Conservation (phyloP, 176 grass and related monocot genomes). For the Areca catechu region DNA sequence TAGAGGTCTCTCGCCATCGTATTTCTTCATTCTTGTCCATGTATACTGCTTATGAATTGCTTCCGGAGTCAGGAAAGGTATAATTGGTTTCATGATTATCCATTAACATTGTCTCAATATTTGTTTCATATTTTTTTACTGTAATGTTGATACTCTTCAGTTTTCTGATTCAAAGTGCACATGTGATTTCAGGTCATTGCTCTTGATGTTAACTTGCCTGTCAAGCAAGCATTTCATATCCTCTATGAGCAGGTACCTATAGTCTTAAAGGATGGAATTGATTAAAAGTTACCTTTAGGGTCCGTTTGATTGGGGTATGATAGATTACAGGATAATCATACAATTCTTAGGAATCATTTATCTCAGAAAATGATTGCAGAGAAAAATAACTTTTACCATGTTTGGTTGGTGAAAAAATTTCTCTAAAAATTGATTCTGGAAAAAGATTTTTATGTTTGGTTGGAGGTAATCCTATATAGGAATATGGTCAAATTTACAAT, state of each 20-base stretch:
- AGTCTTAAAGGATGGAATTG: background rate
- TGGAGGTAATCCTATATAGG: too few relatives aligned
- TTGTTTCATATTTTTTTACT: too few relatives aligned
- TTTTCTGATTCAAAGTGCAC: background rate
- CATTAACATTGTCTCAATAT: too few relatives aligned
- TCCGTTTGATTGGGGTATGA: too few relatives aligned
- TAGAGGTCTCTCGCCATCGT: background rate
- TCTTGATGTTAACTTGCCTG: slow-evolving; percentile 12
- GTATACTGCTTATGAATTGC: slow-evolving; percentile 5
- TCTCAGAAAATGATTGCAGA: too few relatives aligned
- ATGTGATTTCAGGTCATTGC: slow-evolving; percentile 6
- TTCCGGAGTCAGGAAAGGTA: slow-evolving; percentile 16
- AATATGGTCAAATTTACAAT: too few relatives aligned
- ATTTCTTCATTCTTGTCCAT: slow-evolving; percentile 7
- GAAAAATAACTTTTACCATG: too few relatives aligned
- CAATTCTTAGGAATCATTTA: too few relatives aligned
- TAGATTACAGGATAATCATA: too few relatives aligned
- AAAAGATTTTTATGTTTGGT: too few relatives aligned
- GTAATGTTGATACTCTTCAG: background rate
- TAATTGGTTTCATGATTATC: background rate
- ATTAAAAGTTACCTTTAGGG: background rate
- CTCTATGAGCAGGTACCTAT: slow-evolving; percentile 8
- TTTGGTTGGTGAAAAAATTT: too few relatives aligned
- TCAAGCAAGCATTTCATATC: slow-evolving; percentile 17
- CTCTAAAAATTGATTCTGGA: too few relatives aligned